Base-by-base conservation (phyloP, 169 alveolate genomes). In the Fabrea salina region DNA sequence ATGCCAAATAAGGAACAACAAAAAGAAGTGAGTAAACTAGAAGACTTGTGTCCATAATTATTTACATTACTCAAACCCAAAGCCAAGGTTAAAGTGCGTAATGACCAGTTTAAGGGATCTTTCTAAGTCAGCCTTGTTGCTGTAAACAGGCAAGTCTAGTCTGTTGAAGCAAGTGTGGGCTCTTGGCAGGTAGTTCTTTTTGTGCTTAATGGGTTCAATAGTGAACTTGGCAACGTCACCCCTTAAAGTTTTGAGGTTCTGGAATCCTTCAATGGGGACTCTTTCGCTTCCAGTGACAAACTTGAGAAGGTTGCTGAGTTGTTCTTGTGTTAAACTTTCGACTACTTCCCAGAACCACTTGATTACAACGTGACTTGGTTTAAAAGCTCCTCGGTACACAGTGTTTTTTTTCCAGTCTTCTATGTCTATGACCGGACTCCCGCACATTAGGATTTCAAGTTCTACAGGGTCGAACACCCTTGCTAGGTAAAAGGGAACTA, bases 151-250 rank as follows among this genome's bases (percentile, higher is more conserved):
- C 5, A 89, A 49, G 57, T 89, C 95, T 27, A 89, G 71, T 67
- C 96, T 78, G 74, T 91, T 91, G 59, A 91, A 91, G 70, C 96
- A 91, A 25, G 96, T 91, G 83, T 91, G 96, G 33, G 96, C 96
- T 47, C 80, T 82, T 30, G 93, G 91, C 47, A 91, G 76, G 16
- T 3, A 8, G 66, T 53, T 53, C 64, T 70, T 32, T 49, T n/a
- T 33, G 54, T 82, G 77, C 51, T 77, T 59, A 13, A 89, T 68
- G 57, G 86, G 47, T 70, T 84, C 43, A 22, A 91, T 54, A n/a
- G 89, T 82, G 79, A 82, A 91, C 71, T 56, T 75, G 8, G 92
- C 86, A 11, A 72, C 74, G 61, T 91, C 94, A 0, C 96, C 96
- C 57, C 96, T 67, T 56, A 84, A 75, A 37, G 90, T 82, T 71